phyloP scores from a whole-genome alignment of 352 stramenopile genomes.

The Globisporangium okanoganense region DNA sequence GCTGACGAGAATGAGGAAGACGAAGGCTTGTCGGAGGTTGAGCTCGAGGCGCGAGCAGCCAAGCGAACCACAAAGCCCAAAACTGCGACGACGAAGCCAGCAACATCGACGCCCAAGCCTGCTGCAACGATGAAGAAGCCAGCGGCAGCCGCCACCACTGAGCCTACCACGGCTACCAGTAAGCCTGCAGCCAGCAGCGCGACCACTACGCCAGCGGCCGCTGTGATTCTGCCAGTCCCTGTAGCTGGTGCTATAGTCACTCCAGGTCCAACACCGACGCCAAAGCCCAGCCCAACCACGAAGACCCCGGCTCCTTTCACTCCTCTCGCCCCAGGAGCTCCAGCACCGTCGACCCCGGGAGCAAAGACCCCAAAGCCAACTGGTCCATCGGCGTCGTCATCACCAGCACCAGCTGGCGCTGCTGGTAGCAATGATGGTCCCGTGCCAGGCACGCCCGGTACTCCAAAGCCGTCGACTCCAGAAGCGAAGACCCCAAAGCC shows the following conservation, averaged over 20 bases:
- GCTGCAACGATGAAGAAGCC: neutral
- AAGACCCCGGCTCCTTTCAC: neutral
- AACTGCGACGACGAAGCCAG: neutral
- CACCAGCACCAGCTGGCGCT: neutral
- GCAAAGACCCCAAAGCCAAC: neutral
- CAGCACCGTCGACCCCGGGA: neutral
- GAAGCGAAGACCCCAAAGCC: neutral
- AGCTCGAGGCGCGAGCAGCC: neutral
- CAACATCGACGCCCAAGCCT: neutral
- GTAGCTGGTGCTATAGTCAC: neutral
- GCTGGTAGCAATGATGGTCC: neutral
- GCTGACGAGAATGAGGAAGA: neutral
- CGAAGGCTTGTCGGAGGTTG: neutral
- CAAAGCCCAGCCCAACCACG: neutral
- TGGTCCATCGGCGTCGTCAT: too few relatives aligned
- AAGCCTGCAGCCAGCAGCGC: neutral
- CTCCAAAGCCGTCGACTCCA: neutral
- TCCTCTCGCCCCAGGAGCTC: neutral
- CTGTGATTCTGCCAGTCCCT: neutral
- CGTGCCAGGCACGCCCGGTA: neutral
- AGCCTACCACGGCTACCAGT: neutral
- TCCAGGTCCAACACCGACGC: neutral
- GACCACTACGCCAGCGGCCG: neutral
- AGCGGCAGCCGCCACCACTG: neutral
- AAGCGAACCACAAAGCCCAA: neutral